Evolutionary conservation across 176 grass and related monocot species (phyloP).

Genomic region (Elaeis guineensis): DNA sequence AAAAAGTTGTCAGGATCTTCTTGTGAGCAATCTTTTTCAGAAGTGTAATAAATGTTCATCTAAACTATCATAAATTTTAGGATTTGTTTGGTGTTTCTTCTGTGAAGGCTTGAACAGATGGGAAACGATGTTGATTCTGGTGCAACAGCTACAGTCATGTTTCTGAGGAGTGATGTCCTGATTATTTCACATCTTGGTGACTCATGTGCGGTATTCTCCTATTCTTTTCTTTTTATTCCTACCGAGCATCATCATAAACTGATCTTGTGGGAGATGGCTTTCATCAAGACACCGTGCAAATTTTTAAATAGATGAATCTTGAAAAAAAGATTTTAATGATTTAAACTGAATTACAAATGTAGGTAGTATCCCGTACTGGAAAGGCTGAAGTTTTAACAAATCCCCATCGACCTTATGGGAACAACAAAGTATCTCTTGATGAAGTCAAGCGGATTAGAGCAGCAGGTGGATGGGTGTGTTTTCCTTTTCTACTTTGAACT

Average conservation of each 20-base stretch:
- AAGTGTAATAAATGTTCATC: not conserved
- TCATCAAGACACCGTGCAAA: not conserved
- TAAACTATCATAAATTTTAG: slow-evolving; percentile 3
- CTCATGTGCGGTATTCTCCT: slow-evolving; percentile 57
- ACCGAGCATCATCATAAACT: not conserved
- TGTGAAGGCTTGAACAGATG: slow-evolving; percentile 17
- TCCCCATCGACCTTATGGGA: slow-evolving; percentile 86
- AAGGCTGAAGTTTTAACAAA: slow-evolving; percentile 70
- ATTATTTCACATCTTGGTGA: slow-evolving; percentile 88
- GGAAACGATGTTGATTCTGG: slow-evolving; percentile 59
- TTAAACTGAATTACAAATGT: slow-evolving; percentile 22
- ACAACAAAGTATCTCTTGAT: slow-evolving; percentile 77
- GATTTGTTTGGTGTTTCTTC: slow-evolving; percentile 4
- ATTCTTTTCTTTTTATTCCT: not conserved
- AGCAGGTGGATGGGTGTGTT: slow-evolving; percentile 99
- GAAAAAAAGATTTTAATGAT: not conserved
- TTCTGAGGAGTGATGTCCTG: slow-evolving; percentile 73
- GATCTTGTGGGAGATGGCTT: not conserved
- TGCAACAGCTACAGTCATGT: slow-evolving; percentile 65
- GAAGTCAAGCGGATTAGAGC: slow-evolving; percentile 86
- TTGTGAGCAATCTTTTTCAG: not conserved
- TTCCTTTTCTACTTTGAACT: slow-evolving; percentile 24
- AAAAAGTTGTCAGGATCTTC: too few relatives aligned
- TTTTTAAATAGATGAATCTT: slow-evolving; percentile 3
- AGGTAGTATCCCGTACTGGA: slow-evolving; percentile 68